phyloP scores from a whole-genome alignment of 305 asterid species.

The Euphrasia arctica region DNA sequence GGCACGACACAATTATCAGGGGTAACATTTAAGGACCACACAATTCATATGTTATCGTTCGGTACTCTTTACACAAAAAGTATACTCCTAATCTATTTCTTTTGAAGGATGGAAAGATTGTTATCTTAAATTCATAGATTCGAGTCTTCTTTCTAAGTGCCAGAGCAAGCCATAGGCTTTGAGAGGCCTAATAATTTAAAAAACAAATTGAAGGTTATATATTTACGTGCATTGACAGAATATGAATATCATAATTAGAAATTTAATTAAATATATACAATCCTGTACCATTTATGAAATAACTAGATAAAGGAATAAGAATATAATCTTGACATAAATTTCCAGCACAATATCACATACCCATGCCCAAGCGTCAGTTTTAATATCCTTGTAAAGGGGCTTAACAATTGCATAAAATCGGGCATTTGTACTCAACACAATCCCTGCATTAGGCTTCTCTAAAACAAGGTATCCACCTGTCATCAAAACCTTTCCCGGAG shows the following conservation, averaged over 20 bases:
- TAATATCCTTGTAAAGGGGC: slow-evolving; percentile 63
- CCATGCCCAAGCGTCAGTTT: slow-evolving; percentile 85
- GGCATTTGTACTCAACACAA: slow-evolving; percentile 94
- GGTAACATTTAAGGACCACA: slow-evolving; percentile 12
- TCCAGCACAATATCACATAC: slow-evolving; percentile 30
- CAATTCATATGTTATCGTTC: slow-evolving; percentile 4
- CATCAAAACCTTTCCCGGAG: slow-evolving; percentile 98
- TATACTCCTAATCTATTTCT: not conserved
- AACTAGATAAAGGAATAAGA: too few relatives aligned
- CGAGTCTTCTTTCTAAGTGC: not conserved
- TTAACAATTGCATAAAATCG: slow-evolving; percentile 87
- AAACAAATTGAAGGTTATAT: slow-evolving; percentile 3
- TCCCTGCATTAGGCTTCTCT: slow-evolving; percentile 97
- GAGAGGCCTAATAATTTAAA: slow-evolving; percentile 4
- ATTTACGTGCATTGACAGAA: slow-evolving; percentile 5
- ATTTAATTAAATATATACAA: not conserved
- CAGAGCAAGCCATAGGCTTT: too few relatives aligned
- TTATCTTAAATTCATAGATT: slow-evolving; percentile 6
- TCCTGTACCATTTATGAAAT: too few relatives aligned
- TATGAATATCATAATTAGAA: too few relatives aligned
- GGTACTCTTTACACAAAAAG: not conserved
- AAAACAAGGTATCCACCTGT: slow-evolving; percentile 93
- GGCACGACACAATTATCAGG: too few relatives aligned
- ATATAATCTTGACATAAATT: too few relatives aligned
- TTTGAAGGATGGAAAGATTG: not conserved